These are phyloP conservation scores for Vinca minor DNA, from an alignment of 257 asterid genomes.

Conservation along the genomic window DNA sequence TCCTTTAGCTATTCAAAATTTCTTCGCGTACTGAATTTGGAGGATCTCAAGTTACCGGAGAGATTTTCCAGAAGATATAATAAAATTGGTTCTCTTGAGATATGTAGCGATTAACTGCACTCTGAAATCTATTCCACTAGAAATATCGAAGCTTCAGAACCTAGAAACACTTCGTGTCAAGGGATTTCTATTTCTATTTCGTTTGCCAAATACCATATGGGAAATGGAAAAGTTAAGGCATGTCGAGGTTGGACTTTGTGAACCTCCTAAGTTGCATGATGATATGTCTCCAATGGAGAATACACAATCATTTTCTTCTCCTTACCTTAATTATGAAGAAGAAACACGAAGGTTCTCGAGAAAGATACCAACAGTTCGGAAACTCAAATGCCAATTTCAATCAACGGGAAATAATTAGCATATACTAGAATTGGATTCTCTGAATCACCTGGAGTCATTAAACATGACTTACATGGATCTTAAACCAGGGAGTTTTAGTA, in stretches of 20 bases:
- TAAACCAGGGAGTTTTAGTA: constrained; percentile 1
- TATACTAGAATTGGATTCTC: neutral
- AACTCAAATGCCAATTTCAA: neutral
- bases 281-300: neutral
- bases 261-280: neutral
- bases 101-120: neutral
- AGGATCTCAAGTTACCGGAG: neutral
- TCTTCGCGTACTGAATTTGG: neutral
- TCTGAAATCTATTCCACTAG: neutral
- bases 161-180: neutral
- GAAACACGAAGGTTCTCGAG: neutral
- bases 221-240: neutral
- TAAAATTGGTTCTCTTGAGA: neutral
- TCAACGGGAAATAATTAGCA: neutral
- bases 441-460: neutral
- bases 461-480: neutral
- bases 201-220: neutral
- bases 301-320: neutral
- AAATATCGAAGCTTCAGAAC: neutral
- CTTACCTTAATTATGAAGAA: neutral
- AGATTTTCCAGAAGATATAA: neutral
- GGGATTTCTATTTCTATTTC: neutral
- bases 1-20: neutral
- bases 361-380: neutral
- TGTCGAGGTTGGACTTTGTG: neutral